Evolutionary conservation across 139 green algal species (phyloP).

Genomic region (Diplosphaera chodatii): DNA sequence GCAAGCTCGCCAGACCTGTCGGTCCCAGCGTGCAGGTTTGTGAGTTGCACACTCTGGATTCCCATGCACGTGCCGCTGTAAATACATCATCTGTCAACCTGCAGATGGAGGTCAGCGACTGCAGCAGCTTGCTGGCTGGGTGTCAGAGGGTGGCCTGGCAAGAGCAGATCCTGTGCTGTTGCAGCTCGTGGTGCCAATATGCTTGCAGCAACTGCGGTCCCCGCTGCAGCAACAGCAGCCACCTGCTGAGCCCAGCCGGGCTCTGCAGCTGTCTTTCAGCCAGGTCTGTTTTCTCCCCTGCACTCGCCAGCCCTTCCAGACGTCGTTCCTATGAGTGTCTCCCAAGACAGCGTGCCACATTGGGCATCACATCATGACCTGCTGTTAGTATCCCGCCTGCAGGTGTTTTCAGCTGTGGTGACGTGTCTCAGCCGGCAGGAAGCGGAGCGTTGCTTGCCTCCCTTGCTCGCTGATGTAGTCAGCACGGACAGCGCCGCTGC

Average conservation of each 20-base stretch:
- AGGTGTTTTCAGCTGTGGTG: not conserved
- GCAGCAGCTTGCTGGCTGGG: not conserved
- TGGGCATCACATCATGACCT: no score
- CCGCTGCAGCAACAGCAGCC: not conserved
- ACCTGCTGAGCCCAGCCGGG: not conserved
- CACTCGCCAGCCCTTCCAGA: no score
- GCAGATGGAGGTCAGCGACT: not conserved
- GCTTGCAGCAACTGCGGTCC: not conserved
- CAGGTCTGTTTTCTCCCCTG: no score
- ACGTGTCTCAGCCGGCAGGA: not conserved
- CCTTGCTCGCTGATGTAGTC: not conserved
- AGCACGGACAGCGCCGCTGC: constrained; percentile 1
- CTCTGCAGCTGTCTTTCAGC: not conserved
- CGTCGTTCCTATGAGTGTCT: no score
- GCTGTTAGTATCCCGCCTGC: not conserved
- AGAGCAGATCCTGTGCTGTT: not conserved
- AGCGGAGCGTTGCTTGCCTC: not conserved
- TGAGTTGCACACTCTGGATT: no score
- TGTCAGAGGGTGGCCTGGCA: not conserved
- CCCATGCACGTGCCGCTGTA: no score
- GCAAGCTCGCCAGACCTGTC: no score
- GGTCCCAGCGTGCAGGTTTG: no score
- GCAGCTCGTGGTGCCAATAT: not conserved
- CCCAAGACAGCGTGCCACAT: no score
- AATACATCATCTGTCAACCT: no score